Evolutionary conservation across 805 yeast genomes (phyloP).

Genomic region (Saturnispora galanensis): DNA sequence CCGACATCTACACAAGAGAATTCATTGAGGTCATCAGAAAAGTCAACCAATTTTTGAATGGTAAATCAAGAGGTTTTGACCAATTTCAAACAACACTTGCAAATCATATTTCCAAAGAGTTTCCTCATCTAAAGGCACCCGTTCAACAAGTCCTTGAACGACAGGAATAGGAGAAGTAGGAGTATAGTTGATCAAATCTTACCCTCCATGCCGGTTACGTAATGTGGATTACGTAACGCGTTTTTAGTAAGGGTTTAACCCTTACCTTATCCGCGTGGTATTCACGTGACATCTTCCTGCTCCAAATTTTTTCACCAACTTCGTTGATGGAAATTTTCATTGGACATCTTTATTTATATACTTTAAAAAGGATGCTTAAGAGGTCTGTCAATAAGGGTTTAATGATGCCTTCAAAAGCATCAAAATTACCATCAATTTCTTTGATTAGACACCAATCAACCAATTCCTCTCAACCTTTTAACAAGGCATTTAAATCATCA

Average conservation of each 20-base stretch:
- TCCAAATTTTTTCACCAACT: neutral
- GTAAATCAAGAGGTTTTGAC: slow-evolving; percentile 56
- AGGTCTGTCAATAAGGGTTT: neutral
- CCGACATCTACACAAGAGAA: slow-evolving; percentile 94
- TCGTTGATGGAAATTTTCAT: neutral
- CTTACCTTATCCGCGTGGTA: neutral
- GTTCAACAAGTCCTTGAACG: slow-evolving; percentile 40
- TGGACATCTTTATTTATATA: neutral
- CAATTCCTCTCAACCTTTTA: slow-evolving; percentile 1
- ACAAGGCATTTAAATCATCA: slow-evolving; percentile 9
- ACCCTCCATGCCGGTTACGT: neutral
- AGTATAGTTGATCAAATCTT: no score
- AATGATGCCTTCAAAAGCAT: neutral
- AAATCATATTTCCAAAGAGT: slow-evolving; percentile 59
- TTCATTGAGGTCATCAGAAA: slow-evolving; percentile 90
- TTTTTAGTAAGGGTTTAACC: slow-evolving; percentile 1
- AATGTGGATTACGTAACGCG: neutral
- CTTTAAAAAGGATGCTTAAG: neutral
- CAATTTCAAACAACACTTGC: slow-evolving; percentile 57
- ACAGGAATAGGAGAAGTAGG: no score
- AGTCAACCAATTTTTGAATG: slow-evolving; percentile 79
- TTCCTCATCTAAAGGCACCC: slow-evolving; percentile 58
- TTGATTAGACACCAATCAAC: neutral
- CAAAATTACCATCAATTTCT: neutral
- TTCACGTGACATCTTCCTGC: slow-evolving; percentile 1